These are phyloP conservation scores for Oryza brachyantha DNA, from an alignment of 176 grass and related monocot species.

Conservation along the genomic window DNA sequence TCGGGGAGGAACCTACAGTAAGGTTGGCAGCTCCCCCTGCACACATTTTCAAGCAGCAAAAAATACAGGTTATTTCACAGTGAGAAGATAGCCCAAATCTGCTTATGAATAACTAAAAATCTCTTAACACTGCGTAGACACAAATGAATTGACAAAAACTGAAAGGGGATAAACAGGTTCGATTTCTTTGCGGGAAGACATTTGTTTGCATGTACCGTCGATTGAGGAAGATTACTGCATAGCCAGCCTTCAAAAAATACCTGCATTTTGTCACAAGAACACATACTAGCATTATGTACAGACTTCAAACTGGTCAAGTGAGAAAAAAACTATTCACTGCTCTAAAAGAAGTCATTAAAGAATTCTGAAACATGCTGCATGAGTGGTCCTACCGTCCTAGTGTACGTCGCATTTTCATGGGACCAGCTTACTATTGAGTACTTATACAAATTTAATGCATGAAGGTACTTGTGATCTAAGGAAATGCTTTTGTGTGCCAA, in stretches of 20 bases:
- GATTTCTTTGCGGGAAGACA: neutral
- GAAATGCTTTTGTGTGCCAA: neutral
- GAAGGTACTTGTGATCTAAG: neutral
- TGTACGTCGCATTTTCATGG: neutral
- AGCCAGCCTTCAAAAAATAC: slow-evolving; percentile 84
- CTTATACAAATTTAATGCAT: neutral
- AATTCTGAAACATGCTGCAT: neutral
- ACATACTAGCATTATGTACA: neutral
- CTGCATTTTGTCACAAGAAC: slow-evolving; percentile 25
- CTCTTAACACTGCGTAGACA: neutral
- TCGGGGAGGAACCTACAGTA: slow-evolving; percentile 80
- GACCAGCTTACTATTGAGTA: neutral
- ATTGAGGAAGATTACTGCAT: slow-evolving; percentile 81
- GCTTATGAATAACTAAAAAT: neutral
- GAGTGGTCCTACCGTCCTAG: neutral
- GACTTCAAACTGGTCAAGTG: neutral
- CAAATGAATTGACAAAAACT: neutral
- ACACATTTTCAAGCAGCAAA: slow-evolving; percentile 3
- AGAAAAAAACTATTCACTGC: neutral
- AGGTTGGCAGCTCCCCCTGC: slow-evolving; percentile 85
- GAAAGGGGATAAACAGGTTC: neutral
- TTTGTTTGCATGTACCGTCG: slow-evolving; percentile 36
- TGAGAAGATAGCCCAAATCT: neutral
- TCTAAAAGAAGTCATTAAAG: neutral
- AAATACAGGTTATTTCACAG: slow-evolving; percentile 12